Base-by-base conservation (phyloP, 192 early-diverging fungal species). In the Phycomyces nitens region DNA sequence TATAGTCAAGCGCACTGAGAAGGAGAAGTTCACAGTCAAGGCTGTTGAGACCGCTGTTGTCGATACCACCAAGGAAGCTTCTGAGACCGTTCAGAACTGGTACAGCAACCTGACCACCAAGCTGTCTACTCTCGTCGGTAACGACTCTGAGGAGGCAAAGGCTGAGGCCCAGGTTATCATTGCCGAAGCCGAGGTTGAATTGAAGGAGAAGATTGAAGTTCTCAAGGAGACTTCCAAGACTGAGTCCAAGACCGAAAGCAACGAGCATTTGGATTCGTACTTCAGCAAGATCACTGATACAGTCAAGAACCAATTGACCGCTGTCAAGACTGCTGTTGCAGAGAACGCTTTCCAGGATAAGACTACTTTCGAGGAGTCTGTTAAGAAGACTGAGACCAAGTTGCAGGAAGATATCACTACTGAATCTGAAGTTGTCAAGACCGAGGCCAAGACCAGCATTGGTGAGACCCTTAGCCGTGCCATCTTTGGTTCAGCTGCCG, bases 101-200 rank as follows among this genome's bases (percentile, higher is more conserved):
- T 62, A 43, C 3, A 5, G n/a, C 22, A 20, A 18, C 10, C 21
- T 62, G 11, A 49, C 23, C 1, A 18, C n/a, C 12, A 62, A 16
- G 18, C 49, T 62, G 27, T 24, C 49, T 4, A 23, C 1, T n/a
- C 34, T 62, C 5, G 21, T 16, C 7, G 29, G 29, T 7, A 34
- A 34, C 29, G 49, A 50, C 39, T 44, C 49, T 22, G 49, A 62
- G 22, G 60, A 62, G 51, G 52, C 47, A 7, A 40, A 62, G 23
- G 29, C 14, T 2, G 52, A 52, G 34, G 39, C 52, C 18, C 20
- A 39, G 21, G 44, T 38, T 5, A 29, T 62, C 0, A 38, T 62
- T 34, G 47, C 60, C 14, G 49, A 62, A 52, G 60, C 60, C 5
- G 60, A 62, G 38, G 11, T 38, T 52, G 60, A 62, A 62, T 52